A percentile compares a stretch with the other conserved stretches of the same genome.
Evolutionary conservation across 352 stramenopile species (phyloP).

Genomic region (Phytophthora litchii): DNA sequence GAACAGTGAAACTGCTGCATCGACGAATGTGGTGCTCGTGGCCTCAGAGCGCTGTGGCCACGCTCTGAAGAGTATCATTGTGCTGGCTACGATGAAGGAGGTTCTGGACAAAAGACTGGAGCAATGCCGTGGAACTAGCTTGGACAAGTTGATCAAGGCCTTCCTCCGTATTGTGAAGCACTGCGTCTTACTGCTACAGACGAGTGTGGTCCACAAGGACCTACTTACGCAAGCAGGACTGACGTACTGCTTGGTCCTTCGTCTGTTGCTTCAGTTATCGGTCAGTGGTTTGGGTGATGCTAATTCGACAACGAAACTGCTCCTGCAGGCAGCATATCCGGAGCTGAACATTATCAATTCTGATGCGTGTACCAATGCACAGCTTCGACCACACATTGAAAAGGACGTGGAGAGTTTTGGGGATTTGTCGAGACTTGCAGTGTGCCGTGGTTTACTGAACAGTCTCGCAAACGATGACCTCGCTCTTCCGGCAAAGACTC

Average conservation of each 20-base stretch:
- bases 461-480: slow-evolving; percentile 66
- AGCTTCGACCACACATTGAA: slow-evolving; percentile 40
- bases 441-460: slow-evolving; percentile 75
- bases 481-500: slow-evolving; percentile 4
- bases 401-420: slow-evolving; percentile 50
- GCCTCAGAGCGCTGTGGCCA: slow-evolving; percentile 76
- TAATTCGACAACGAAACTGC: slow-evolving; percentile 26
- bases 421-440: slow-evolving; percentile 60
- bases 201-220: slow-evolving; percentile 79
- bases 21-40: slow-evolving; percentile 73
- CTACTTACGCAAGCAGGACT: slow-evolving; percentile 78
- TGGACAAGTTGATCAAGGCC: slow-evolving; percentile 12
- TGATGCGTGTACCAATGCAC: slow-evolving; percentile 4
- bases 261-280: slow-evolving; percentile 53
- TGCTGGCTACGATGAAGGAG: slow-evolving; percentile 69
- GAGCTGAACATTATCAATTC: slow-evolving; percentile 29
- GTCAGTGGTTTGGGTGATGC: slow-evolving; percentile 1
- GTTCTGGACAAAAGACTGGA: slow-evolving; percentile 45
- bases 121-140: slow-evolving; percentile 13
- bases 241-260: slow-evolving; percentile 70
- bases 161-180: slow-evolving; percentile 57
- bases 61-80: slow-evolving; percentile 73
- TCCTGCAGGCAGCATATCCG: slow-evolving; percentile 50
- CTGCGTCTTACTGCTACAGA: slow-evolving; percentile 72
- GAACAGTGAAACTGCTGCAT: slow-evolving; percentile 21